Base-by-base conservation (phyloP, 176 grass and related monocot species). In the Rhynchospora pubera region DNA sequence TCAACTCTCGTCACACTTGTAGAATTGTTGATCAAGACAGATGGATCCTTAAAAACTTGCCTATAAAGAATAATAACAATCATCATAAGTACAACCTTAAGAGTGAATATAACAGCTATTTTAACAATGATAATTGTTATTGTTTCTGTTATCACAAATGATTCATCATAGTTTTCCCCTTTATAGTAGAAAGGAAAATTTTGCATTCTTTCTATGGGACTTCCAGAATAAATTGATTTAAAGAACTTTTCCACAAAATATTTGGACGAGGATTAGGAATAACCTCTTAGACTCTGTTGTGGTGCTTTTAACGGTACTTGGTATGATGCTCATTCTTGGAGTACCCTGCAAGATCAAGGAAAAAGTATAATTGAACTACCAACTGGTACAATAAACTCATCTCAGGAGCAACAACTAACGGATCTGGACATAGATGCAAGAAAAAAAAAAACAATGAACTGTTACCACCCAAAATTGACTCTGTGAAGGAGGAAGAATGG, bases 281-380 rank as follows among this genome's bases (percentile, higher is more conserved):
- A 75, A 97, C 94, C 94, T 97, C 86, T 80, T 94, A 79, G 82
- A 68, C 80, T 92, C 90, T 19, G 65, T 18, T 55, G 86, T 85
- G 19, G 39, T 83, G 78, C 68, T 92, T 85, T 85, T 92, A 58
- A 66, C 61, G 59, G 70, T 59, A 89, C 84, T 90, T 70, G 88
- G 56, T 64, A 51, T 82, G 57, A 75, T 43, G 60, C 62, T 45
- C 66, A 80, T 97, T 81, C 85, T 92, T 44, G 47, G 61, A 86
- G 66, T 83, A 70, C 60, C 59, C 94, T 93, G 83, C 39, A 87
- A 46, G 72, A 77, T 56, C 13, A 77, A 15, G 48, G 13, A 77
- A 13, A 56, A 28, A 77, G 28, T 0, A 56, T 32, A 55, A 7
- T 56, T 26, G 18, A 28, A 16, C 11, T 55, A 77, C 13, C 7